Base-by-base conservation (phyloP, 805 yeast genomes). In the Candida nanaspora region DNA sequence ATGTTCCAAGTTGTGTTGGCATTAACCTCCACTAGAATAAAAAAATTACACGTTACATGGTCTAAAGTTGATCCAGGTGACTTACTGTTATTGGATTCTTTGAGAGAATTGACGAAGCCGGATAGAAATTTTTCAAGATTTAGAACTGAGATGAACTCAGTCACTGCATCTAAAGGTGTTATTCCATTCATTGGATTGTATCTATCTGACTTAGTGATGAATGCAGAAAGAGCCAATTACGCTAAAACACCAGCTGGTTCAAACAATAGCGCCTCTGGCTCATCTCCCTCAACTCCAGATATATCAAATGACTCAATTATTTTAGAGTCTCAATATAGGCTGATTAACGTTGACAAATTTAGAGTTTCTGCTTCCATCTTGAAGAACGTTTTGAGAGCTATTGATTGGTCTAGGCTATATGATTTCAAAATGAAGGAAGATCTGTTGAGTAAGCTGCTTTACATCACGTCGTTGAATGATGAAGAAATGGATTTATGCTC, bases 181-280 rank as follows among this genome's bases (percentile, higher is more conserved):
- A 78, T 91, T 39, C 98, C 98, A 19, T 91, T 89, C 57, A 76
- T 89, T 40, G 96, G 95, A 1, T 68, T 91, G 25, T 88, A 86
- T 52, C 59, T 91, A 35, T 80, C 89, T 3, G 98, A 91, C 57
- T 68, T 91, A 51, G 77, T 86, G 0, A 76, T 82, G 53, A 87
- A 86, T 57, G 74, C 81, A 3, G 83, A 80, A 47, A 61, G 80
- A 44, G 77, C 82, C 0, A 70, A 76, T 10, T 36, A n/a, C 6
- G 25, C 27, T 14, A 26, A 26, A 19, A 19, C 34, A n/a, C 4
- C 21, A 3, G 34, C 22, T 3, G 34, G 16, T 31, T 16, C 34
- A 18, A 18, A 10, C 27, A 11, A 11, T 23, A 23, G 27, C 11
- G 27, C 27, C 11, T 8, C 7, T 23, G 11, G 10, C 27, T 23